Conservation (phyloP, 2,329 filamentous ascomycete genomes). For the Aspergillus viridinutans region DNA sequence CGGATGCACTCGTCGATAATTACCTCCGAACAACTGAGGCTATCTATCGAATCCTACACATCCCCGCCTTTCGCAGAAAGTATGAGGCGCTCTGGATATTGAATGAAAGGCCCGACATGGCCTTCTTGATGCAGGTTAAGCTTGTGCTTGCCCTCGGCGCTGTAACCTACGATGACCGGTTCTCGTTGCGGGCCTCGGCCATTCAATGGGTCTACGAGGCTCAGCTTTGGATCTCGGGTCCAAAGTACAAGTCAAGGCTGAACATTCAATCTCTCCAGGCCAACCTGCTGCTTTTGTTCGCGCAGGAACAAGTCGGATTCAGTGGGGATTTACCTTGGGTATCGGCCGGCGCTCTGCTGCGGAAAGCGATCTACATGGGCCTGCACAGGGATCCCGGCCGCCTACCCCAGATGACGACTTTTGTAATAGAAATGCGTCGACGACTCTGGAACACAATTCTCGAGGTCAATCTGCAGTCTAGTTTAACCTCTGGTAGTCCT, state of each 20-base stretch:
- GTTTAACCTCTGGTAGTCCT: slow-evolving; percentile 33
- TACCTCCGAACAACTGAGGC: slow-evolving; percentile 56
- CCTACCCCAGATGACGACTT: slow-evolving; percentile 21
- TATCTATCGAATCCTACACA: slow-evolving; percentile 54
- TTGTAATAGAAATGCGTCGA: slow-evolving; percentile 24
- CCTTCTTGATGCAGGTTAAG: slow-evolving; percentile 55
- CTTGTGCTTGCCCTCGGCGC: slow-evolving; percentile 57
- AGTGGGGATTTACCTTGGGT: slow-evolving; percentile 36
- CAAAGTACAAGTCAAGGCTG: slow-evolving; percentile 51
- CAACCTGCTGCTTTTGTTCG: slow-evolving; percentile 35
- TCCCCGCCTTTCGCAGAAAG: slow-evolving; percentile 52
- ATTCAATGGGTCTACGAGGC: slow-evolving; percentile 56
- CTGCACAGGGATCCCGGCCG: slow-evolving; percentile 38
- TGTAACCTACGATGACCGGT: slow-evolving; percentile 46
- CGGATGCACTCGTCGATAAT: slow-evolving; percentile 48
- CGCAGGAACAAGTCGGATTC: slow-evolving; percentile 32
- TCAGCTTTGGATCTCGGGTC: slow-evolving; percentile 52
- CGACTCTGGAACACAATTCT: slow-evolving; percentile 31
- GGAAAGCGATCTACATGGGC: slow-evolving; percentile 39
- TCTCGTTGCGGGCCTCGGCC: slow-evolving; percentile 48
- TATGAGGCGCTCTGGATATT: slow-evolving; percentile 52
- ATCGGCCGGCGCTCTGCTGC: slow-evolving; percentile 33
- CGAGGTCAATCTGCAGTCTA: slow-evolving; percentile 36
- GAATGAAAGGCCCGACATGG: slow-evolving; percentile 27
- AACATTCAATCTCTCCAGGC: slow-evolving; percentile 50